These are phyloP conservation scores for Paraglomus brasilianum DNA, from an alignment of 192 early-diverging fungal species.

Conservation along the genomic window DNA sequence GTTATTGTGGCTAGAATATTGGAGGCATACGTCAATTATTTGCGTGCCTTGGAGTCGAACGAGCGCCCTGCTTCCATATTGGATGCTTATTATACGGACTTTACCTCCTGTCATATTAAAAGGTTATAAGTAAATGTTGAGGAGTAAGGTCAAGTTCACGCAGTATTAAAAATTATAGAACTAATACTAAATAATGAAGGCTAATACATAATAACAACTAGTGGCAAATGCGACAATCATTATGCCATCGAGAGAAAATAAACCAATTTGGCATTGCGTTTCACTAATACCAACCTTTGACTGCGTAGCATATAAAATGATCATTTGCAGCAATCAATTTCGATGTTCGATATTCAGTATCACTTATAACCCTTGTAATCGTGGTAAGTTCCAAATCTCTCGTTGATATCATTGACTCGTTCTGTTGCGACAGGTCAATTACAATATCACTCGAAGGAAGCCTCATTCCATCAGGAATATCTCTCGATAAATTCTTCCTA, in stretches of 20 bases:
- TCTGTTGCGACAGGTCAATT: constrained; percentile 39
- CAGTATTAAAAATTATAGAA: background rate
- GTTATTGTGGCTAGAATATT: background rate
- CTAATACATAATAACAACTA: too few relatives aligned
- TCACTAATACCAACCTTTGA: constrained; percentile 39
- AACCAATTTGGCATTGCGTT: background rate
- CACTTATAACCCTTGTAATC: constrained; percentile 43
- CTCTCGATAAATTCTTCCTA: background rate
- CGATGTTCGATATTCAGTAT: constrained; percentile 45
- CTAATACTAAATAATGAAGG: too few relatives aligned
- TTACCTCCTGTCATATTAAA: constrained; percentile 23
- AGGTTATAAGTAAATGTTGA: too few relatives aligned
- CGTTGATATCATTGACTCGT: constrained; percentile 40
- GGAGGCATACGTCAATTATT: constrained; percentile 33
- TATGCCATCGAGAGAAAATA: background rate
- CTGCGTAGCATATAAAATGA: constrained; percentile 47
- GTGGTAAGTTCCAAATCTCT: constrained; percentile 42
- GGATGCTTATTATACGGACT: constrained; percentile 27
- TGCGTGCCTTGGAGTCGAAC: constrained; percentile 25
- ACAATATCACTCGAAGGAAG: constrained; percentile 31
- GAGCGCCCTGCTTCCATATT: constrained; percentile 29
- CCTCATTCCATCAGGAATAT: constrained; percentile 42
- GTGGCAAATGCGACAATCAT: too few relatives aligned
- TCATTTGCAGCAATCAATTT: constrained; percentile 46
- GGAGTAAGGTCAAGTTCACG: background rate